Evolutionary conservation across 768 basidiomycete species (phyloP), one percentile per base, ranked within the genome.

Genomic region (Lentinula guzmanii): DNA sequence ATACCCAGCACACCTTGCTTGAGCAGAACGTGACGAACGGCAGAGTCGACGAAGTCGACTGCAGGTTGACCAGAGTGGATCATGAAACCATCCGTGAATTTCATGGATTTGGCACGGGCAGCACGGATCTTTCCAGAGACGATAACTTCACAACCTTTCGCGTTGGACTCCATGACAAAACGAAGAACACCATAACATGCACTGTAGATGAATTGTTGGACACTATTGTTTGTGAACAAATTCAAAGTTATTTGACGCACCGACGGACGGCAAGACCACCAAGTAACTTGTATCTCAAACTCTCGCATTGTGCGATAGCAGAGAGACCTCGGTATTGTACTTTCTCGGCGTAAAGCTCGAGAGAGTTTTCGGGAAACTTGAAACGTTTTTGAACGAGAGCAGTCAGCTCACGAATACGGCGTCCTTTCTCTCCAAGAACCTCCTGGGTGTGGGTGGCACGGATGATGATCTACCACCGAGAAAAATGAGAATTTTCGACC

Each of bases 21-120:
- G 66, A 99, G 86, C 69, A 98, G 85, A 70, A 98, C 97, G 82
- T 99, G 97, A 68, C 97, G 87, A 69, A 98, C 95, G 63, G 97
- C 97, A 68, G 93, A 85, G 80, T 98, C 96, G 65, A 99, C 95
- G 70, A 95, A 99, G 74, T 99, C 97, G 59, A 87, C 82, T 53
- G 87, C 89, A 67, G 97, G 97, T 80, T 99, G 97, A 86, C 95
- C 95, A 65, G 96, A 97, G 83, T 94, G 92, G 71, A 94, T 92
- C 92, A 94, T 94, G 89, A 98, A 98, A 60, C 97, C 97, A 71
- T 99, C 97, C 72, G 95, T 98, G 82, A 99, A 98, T 79, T 99
- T 99, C 97, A 99, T 99, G 18, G 94, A 92, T 80, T 99, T 99
- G 71, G 97, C 97, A 84, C 96, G 95, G 66, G 97, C 97, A 66